Base-by-base conservation (phyloP, 192 early-diverging fungal species). In the Jimgerdemannia lactiflua region DNA sequence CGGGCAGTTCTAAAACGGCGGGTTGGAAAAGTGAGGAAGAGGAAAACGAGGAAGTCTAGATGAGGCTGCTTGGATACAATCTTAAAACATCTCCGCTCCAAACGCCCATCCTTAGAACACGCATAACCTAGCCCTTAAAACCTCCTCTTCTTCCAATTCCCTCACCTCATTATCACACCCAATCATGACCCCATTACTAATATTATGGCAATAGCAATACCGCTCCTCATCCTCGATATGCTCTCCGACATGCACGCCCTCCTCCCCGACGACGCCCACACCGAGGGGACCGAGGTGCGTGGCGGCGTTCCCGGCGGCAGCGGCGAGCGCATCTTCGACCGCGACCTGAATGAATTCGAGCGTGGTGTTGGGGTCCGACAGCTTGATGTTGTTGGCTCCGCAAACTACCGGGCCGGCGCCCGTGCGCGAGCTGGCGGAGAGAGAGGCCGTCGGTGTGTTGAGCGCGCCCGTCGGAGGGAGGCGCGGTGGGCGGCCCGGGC, bases 141-240 rank as follows among this genome's bases (percentile, higher is more conserved):
- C 14, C 49, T 6, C 8, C 6, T 59, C 49, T 59, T 14, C 14
- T 59, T 14, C 49, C 49, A 59, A 59, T 44, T 68, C 19, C 54
- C 74, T 79, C 78, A 86, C 90, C 79, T 85, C 81, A 71, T 85
- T 84, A 77, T 93, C 92, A 70, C 92, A 93, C 9, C 83, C 92
- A 77, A 93, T 90, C 92, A 93, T 93, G 75, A 92, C 92, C 19
- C 92, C 92, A 80, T 81, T 93, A 4, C 87, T 88, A 1, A 92
- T 87, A 69, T 88, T 82, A 63, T 82, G 84, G 73, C 92, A 93
- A 39, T 82, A 78, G 69, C 92, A 93, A 75, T 93, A 93, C 8
- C 88, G 65, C 20, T 87, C 85, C 69, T 93, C 92, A 74, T 92
- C 86, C 18, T 68, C 67, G 19, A 9, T 9, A 39, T 68, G 67